phyloP scores from a whole-genome alignment of 805 yeast species.

The Scheffersomyces spartinae region DNA sequence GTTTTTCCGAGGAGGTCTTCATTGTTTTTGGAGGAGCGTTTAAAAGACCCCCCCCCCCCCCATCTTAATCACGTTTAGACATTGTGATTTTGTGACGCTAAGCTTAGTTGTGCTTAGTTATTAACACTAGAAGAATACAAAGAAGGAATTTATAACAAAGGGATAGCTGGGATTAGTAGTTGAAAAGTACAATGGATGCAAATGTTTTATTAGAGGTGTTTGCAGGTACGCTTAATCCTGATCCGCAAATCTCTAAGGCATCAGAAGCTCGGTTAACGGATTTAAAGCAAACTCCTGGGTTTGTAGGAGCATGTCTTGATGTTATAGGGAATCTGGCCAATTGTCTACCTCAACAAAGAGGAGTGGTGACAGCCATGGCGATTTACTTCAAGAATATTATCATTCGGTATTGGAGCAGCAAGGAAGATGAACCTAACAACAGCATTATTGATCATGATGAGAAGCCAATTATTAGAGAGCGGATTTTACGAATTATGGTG shows the following conservation, averaged over 20 bases:
- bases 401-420: conserved; percentile 44
- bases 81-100: no score
- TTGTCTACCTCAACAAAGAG: conserved; percentile 19
- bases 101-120: no score
- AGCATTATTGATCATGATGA: conserved; percentile 51
- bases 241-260: conserved; percentile 44
- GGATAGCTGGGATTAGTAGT: no score
- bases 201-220: conserved; percentile 61
- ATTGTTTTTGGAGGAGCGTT: no score
- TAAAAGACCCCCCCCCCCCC: no score
- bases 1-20: no score
- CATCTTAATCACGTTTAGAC: no score
- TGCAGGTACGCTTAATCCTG: conserved; percentile 65
- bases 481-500: conserved; percentile 55
- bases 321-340: conserved; percentile 44
- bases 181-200: no score
- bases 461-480: conserved; percentile 58
- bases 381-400: conserved; percentile 74
- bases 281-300: conserved; percentile 54
- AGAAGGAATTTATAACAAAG: no score
- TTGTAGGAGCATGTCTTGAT: conserved; percentile 73
- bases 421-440: conserved; percentile 10
- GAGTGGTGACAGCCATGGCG: conserved; percentile 61
- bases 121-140: no score
- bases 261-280: conserved; percentile 61